Percentiles rank a stretch among this genome's conserved stretches.
These are phyloP conservation scores for Incumbomyces delicatus DNA, from an alignment of 2,329 filamentous ascomycete species.

Conservation along the genomic window DNA sequence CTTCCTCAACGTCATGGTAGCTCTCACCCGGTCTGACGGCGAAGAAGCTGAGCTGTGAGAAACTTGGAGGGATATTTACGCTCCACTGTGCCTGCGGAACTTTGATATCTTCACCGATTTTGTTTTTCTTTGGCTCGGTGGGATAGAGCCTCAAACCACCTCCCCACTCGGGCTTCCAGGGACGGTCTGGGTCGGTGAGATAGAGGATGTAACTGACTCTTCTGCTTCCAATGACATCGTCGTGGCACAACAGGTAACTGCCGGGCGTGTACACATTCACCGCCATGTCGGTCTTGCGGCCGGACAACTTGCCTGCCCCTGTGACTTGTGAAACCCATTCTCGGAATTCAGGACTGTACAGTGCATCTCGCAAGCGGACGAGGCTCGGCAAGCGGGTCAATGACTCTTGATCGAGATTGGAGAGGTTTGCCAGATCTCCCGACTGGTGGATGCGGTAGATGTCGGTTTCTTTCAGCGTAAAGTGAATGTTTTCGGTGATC, in stretches of 20 bases:
- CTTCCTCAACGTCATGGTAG: slow-evolving; percentile 97
- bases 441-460: slow-evolving; percentile 99
- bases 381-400: slow-evolving; percentile 79
- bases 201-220: slow-evolving; percentile 96
- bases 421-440: slow-evolving; percentile 90
- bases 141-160: slow-evolving; percentile 85
- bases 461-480: slow-evolving; percentile 97
- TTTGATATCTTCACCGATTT: slow-evolving; percentile 64
- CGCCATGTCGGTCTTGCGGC: slow-evolving; percentile 95
- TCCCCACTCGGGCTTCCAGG: slow-evolving; percentile 88
- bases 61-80: slow-evolving; percentile 82
- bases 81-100: slow-evolving; percentile 69
- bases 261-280: slow-evolving; percentile 98
- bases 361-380: slow-evolving; percentile 81
- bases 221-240: slow-evolving; percentile 96
- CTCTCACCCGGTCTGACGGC: slow-evolving; percentile 96
- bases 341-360: slow-evolving; percentile 86
- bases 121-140: slow-evolving; percentile 52
- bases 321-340: slow-evolving; percentile 82
- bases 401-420: slow-evolving; percentile 79
- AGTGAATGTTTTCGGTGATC: slow-evolving; percentile 81
- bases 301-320: slow-evolving; percentile 75
- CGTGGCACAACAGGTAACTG: slow-evolving; percentile 90
- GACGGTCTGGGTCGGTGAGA: slow-evolving; percentile 78
- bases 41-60: slow-evolving; percentile 97